phyloP scores from a whole-genome alignment of 2,329 filamentous ascomycete genomes.

The Didymella lethalis region DNA sequence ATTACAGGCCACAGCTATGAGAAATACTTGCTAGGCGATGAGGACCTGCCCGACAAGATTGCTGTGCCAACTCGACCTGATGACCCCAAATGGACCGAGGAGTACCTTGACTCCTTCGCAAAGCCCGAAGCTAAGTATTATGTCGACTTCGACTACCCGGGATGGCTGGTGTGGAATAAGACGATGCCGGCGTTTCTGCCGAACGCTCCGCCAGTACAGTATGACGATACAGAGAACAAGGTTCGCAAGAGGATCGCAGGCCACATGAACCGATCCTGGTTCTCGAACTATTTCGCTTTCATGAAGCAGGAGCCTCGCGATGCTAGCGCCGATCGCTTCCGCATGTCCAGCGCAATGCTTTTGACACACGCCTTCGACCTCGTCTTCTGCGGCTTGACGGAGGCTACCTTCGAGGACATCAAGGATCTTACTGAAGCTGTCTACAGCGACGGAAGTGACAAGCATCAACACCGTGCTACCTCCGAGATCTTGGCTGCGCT shows the following conservation, averaged over 20 bases:
- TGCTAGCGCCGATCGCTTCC: constrained; percentile 80
- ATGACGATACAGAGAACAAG: constrained; percentile 79
- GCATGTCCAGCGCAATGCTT: constrained; percentile 85
- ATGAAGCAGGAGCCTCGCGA: constrained; percentile 96
- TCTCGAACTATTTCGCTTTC: constrained; percentile 86
- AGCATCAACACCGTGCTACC: constrained; percentile 96
- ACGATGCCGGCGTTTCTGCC: constrained; percentile 81
- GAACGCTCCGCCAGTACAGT: constrained; percentile 73
- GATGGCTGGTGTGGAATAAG: constrained; percentile 96
- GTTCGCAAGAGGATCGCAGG: constrained; percentile 81
- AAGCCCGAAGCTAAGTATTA: constrained; percentile 83
- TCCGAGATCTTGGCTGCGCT: constrained; percentile 91
- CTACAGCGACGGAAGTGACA: constrained; percentile 93
- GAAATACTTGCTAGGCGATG: constrained; percentile 83
- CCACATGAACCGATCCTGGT: constrained; percentile 83
- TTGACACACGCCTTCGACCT: constrained; percentile 91
- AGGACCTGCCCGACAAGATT: constrained; percentile 78
- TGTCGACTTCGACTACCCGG: constrained; percentile 89
- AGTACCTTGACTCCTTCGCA: constrained; percentile 80
- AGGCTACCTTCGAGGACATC: constrained; percentile 84
- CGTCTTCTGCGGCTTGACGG: constrained; percentile 79
- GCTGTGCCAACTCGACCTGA: constrained; percentile 73
- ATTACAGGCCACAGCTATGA: constrained; percentile 86
- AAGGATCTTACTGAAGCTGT: constrained; percentile 78
- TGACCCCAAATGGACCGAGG: constrained; percentile 78